Base-by-base conservation (phyloP, 1,139 yeast species). In the Pichia sp. region DNA sequence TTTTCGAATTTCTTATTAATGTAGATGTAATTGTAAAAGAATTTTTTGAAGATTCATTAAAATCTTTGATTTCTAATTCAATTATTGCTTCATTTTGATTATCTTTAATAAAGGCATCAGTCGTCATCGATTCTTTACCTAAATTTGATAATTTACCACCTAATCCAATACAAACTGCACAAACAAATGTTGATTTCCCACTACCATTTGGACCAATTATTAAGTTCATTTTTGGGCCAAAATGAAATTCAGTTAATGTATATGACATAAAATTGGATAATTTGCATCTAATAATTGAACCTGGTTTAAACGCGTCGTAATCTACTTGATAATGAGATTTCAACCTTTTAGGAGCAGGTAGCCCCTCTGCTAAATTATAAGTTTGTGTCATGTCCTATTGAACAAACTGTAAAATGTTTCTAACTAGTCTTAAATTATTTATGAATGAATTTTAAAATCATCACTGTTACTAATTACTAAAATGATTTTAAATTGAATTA, bases 151-250 rank as follows among this genome's bases (percentile, higher is more conserved):
- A 76, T 50, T 75, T 78, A 3, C 97, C 97, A 1, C 84, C 94
- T 16, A 94, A 68, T 0, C 97, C 97, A 35, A 94, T 69, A 62
- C 96, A 92, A 1, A 92, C 79, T 0, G 97, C 97, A 48, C 97
- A 87, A 6, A 92, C 96, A 55, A 92, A 77, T 0, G 98, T 87
- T 40, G 94, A 82, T 61, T 94, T 94, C 6, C 99, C 99, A 0
- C 96, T 80, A 34, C 99, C 99, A 60, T 94, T 94, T 6, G 98
- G 97, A 0, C 97, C 98, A 45, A 92, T 85, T 48, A 94, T 85
- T 87, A 94, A 80, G 61, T 94, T 94, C 60, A 94, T 70, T 3
- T 82, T 73, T 0, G 97, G 97, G 0, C 95, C 86, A 42, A 90
- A 72, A 37, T 72, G 70, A 62, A 87, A 90, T 60, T 85, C 92